Evolutionary conservation across 2,329 filamentous ascomycete species (phyloP), one percentile per base, ranked within the genome.

Genomic region (Tolypocladium cylindrosporum): DNA sequence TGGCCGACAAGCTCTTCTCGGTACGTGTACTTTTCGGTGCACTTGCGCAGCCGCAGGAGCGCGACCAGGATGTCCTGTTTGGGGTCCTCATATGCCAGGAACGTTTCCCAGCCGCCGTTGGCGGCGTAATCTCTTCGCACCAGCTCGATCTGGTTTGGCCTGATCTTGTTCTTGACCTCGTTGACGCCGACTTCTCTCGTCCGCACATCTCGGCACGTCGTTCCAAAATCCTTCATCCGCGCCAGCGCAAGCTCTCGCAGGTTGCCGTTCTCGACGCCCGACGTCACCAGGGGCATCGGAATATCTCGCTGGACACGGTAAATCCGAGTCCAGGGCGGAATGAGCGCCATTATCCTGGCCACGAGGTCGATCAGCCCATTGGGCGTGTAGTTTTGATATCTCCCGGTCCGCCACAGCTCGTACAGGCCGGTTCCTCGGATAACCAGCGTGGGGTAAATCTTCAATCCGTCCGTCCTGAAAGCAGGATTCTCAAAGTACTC

Each of bases 201-300:
- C 16, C 94, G 87, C 31, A 99, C 94, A 67, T 99, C 94, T 62
- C 95, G 90, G 71, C 95, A 99, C 1, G 90, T 91, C 0, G 94
- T 99, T 55, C 95, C 95, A 65, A 99, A 97, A 71, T 99, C 94
- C 74, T 97, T 97, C 95, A 99, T 99, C 27, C 94, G 83, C n/a
- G 92, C 91, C 57, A 99, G 78, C 0, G 94, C 93, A 54, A 99
- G 78, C 72, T 99, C 94, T 61, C 94, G 86, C 43, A 99, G 77
- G 70, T 99, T 99, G 61, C 94, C 94, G 66, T 99, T 99, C 75
- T 99, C 94, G 0, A 99, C 94, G 45, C 94, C 94, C 0, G 93
- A 96, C 0, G 94, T 97, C n/a, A 99, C 95, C 31, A 99, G 81
- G 0, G 94, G 94, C 94, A 99, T 99, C n/a, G 94, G 94, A 59